A percentile compares a stretch with the other conserved stretches of the same genome.
phyloP scores from a whole-genome alignment of 176 grass and related monocot genomes.

The Juncus inflexus region DNA sequence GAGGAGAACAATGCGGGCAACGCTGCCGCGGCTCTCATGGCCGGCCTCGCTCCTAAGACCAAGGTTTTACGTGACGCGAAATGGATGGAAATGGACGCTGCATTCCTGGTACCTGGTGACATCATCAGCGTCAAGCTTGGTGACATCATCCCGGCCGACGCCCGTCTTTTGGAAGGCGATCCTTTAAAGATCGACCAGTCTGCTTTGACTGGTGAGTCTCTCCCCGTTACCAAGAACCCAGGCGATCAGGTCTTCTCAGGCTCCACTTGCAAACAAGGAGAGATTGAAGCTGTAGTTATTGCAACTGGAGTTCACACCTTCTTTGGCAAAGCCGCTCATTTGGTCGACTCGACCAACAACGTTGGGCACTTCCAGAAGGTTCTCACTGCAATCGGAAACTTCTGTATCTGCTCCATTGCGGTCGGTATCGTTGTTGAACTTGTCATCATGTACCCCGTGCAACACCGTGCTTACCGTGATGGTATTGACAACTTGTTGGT shows the following conservation, averaged over 20 bases:
- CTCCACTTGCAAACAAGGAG: slow-evolving; percentile 82
- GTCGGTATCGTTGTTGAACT: slow-evolving; percentile 68
- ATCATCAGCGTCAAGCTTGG: slow-evolving; percentile 89
- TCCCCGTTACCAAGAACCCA: slow-evolving; percentile 67
- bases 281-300: slow-evolving; percentile 92
- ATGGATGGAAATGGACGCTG: slow-evolving; percentile 71
- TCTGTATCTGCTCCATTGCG: slow-evolving; percentile 91
- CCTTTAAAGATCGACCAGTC: slow-evolving; percentile 97
- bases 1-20: slow-evolving; percentile 98
- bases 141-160: slow-evolving; percentile 90
- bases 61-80: slow-evolving; percentile 70
- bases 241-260: slow-evolving; percentile 78
- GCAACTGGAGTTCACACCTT: slow-evolving; percentile 96
- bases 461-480: slow-evolving; percentile 67
- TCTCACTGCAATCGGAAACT: slow-evolving; percentile 92
- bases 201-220: slow-evolving; percentile 76
- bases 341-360: slow-evolving; percentile 94
- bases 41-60: slow-evolving; percentile 82
- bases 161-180: slow-evolving; percentile 71
- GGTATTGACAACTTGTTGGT: slow-evolving; percentile 95
- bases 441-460: slow-evolving; percentile 82
- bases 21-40: slow-evolving; percentile 83
- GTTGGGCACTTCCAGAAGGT: slow-evolving; percentile 88
- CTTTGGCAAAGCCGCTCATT: slow-evolving; percentile 94
- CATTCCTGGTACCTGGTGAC: slow-evolving; percentile 77